Conservation (phyloP, 169 alveolate species). For the Babesia ovata region DNA sequence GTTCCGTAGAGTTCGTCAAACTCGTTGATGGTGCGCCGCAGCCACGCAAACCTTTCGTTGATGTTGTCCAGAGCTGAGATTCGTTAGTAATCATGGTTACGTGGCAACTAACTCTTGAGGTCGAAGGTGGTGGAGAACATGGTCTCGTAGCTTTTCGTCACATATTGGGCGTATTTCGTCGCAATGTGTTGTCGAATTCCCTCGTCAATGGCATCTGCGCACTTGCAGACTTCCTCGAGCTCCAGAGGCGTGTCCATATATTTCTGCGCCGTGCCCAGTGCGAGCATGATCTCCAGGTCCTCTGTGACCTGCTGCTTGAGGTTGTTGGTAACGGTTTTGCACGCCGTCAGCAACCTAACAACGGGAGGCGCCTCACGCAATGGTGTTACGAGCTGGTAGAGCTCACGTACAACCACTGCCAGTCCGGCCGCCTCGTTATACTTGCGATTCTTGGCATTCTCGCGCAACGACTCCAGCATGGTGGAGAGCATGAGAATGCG, state of each 20-base stretch:
- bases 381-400: constrained; percentile 30
- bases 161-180: constrained; percentile 20
- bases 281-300: constrained; percentile 50
- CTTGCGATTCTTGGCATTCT: constrained; percentile 42
- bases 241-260: constrained; percentile 21
- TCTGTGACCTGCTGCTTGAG: constrained; percentile 58
- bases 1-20: constrained; percentile 39
- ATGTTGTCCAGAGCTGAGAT: constrained; percentile 41
- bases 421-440: constrained; percentile 52
- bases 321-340: constrained; percentile 37
- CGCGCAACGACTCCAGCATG: constrained; percentile 54
- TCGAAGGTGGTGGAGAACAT: constrained; percentile 39
- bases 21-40: constrained; percentile 55
- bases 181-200: constrained; percentile 48
- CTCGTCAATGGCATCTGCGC: constrained; percentile 58
- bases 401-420: constrained; percentile 49
- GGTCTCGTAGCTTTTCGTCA: constrained; percentile 45
- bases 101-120: constrained; percentile 44
- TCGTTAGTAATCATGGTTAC: not conserved
- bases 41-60: constrained; percentile 60
- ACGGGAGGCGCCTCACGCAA: constrained; percentile 64
- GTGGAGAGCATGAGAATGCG: constrained; percentile 54
- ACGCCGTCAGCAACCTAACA: constrained; percentile 30
- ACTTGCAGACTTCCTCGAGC: constrained; percentile 48
- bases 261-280: constrained; percentile 28